These are phyloP conservation scores for Schizopora paradoxa DNA, from an alignment of 1,284 basidiomycete genomes.

Conservation along the genomic window DNA sequence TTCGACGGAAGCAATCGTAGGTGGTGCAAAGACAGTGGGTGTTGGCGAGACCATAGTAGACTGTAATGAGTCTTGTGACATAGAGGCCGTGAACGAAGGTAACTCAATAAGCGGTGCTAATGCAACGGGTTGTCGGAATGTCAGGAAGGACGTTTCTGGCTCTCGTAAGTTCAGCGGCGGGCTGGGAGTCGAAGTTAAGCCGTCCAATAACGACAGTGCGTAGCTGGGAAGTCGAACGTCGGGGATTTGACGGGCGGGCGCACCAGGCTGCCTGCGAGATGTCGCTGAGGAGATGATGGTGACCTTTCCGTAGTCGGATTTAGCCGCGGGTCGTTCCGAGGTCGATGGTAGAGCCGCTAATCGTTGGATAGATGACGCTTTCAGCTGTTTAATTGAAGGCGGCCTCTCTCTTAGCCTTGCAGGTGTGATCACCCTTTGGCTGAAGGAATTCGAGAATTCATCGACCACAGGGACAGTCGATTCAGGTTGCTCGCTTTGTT, in stretches of 20 bases:
- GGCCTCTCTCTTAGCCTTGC: background rate
- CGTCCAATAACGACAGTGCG: constrained; percentile 13
- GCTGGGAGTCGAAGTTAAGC: constrained; percentile 2
- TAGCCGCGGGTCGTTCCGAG: background rate
- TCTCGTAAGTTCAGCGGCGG: constrained; percentile 5
- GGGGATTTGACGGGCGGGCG: constrained; percentile 1
- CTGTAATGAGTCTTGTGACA: background rate
- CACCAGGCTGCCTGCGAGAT: background rate
- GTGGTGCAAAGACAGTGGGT: no score
- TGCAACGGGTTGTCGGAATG: constrained; percentile 1
- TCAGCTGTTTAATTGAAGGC: background rate
- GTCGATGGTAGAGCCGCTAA: background rate
- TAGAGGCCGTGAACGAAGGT: background rate
- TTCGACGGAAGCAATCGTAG: no score
- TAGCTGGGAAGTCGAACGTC: constrained; percentile 10
- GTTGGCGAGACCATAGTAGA: background rate
- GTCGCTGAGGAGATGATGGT: constrained; percentile 2
- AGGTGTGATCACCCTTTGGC: constrained; percentile 13
- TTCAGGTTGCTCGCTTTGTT: background rate
- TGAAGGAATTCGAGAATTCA: constrained; percentile 15
- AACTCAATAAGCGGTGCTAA: constrained; percentile 10
- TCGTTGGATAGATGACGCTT: background rate
- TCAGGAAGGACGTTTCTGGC: background rate
- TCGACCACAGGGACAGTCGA: constrained; percentile 8
- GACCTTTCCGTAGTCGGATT: constrained; percentile 10